These are phyloP conservation scores for Corchorus olitorius DNA, from an alignment of 345 rosid genomes.

Conservation along the genomic window DNA sequence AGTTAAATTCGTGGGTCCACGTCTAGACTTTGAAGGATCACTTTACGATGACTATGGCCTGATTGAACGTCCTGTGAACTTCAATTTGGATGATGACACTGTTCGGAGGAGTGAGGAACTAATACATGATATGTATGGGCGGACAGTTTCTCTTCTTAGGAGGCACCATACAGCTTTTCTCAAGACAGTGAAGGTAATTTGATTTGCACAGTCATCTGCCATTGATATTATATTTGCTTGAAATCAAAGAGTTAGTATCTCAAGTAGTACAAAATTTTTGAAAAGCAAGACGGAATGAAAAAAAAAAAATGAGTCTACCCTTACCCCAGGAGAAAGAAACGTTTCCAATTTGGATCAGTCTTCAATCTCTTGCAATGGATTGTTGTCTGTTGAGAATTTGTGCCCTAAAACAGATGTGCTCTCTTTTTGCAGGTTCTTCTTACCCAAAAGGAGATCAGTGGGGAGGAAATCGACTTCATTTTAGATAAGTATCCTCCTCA, in stretches of 20 bases:
- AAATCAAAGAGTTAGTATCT: background rate
- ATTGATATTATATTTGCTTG: background rate
- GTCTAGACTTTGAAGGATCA: constrained; percentile 90
- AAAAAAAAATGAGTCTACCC: background rate
- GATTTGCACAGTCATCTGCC: background rate
- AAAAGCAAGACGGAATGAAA: background rate
- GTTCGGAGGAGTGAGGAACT: constrained; percentile 76
- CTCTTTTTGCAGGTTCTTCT: constrained; percentile 63
- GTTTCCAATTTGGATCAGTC: background rate
- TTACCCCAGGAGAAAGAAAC: background rate
- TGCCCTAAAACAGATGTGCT: background rate
- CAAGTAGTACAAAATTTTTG: background rate
- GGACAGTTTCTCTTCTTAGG: constrained; percentile 65
- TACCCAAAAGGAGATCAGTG: constrained; percentile 71
- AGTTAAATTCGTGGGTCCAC: constrained; percentile 77
- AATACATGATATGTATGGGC: constrained; percentile 53
- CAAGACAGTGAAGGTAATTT: constrained; percentile 74
- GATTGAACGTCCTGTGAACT: constrained; percentile 77
- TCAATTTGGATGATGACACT: constrained; percentile 81
- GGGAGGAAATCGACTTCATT: constrained; percentile 80
- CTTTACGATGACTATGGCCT: constrained; percentile 78
- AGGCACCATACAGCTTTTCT: constrained; percentile 80
- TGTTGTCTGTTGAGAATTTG: background rate
- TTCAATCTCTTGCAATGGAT: background rate
- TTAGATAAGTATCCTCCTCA: constrained; percentile 75